Conservation (phyloP, 495 filamentous ascomycete genomes). For the Cenococcum geophilum region DNA sequence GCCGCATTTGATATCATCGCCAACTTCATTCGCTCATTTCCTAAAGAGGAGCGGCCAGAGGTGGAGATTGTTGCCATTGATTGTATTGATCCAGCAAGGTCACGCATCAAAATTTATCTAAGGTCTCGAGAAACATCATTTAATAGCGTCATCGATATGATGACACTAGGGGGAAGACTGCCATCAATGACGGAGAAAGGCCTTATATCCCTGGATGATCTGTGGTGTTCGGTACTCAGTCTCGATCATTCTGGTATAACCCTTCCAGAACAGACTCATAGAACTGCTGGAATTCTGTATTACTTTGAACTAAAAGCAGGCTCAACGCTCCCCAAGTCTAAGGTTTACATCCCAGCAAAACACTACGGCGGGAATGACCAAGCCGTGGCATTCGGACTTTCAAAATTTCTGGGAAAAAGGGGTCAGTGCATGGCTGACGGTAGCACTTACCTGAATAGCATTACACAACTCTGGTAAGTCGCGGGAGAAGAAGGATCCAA, state of each 20-base stretch:
- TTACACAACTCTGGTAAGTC: conserved; percentile 2
- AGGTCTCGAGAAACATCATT: conserved; percentile 31
- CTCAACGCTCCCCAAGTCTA: conserved; percentile 28
- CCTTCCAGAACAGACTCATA: conserved; percentile 27
- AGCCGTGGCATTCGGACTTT: conserved; percentile 4
- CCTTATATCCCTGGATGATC: conserved; percentile 7
- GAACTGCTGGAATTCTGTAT: conserved; percentile 40
- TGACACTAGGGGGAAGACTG: conserved; percentile 34
- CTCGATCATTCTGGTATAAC: conserved; percentile 11
- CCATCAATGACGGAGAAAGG: conserved; percentile 11
- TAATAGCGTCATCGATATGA: conserved; percentile 30
- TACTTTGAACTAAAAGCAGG: conserved; percentile 36
- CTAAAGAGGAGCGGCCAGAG: conserved; percentile 15
- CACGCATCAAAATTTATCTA: conserved; percentile 41
- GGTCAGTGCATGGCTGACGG: conserved; percentile 2
- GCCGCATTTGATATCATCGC: conserved; percentile 9
- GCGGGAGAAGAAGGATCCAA: neutral
- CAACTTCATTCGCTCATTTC: conserved; percentile 10
- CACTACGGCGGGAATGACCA: conserved; percentile 34
- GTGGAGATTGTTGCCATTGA: conserved; percentile 39
- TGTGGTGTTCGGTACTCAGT: conserved; percentile 8
- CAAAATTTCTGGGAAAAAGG: conserved; percentile 1
- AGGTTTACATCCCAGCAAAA: conserved; percentile 38
- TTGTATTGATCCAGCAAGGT: conserved; percentile 28
- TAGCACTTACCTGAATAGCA: neutral